Evolutionary conservation across 345 rosid genomes (phyloP).

Genomic region (Laguncularia racemosa): DNA sequence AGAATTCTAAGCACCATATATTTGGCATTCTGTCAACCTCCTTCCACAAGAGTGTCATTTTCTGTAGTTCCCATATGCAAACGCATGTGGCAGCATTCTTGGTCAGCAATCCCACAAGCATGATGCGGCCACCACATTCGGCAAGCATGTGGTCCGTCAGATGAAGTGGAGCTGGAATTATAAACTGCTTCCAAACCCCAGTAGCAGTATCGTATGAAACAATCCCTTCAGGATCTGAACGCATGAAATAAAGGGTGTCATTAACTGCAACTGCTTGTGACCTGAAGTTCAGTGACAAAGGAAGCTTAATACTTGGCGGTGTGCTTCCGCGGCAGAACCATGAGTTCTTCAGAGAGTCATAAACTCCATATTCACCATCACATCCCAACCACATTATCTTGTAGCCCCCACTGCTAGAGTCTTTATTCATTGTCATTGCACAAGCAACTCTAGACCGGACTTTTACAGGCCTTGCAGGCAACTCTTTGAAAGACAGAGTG

Average conservation of each 20-base stretch:
- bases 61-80: conserved; percentile 99
- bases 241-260: conserved; percentile 73
- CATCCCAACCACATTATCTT: conserved; percentile 88
- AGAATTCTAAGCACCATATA: conserved; percentile 98
- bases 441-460: conserved; percentile 93
- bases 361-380: conserved; percentile 91
- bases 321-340: conserved; percentile 82
- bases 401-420: conserved; percentile 50
- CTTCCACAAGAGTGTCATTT: conserved; percentile 99
- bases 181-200: conserved; percentile 71
- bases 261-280: conserved; percentile 78
- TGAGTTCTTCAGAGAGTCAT: conserved; percentile 58
- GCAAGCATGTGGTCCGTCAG: conserved; percentile 88
- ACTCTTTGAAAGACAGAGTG: conserved; percentile 67
- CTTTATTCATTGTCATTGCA: conserved; percentile 74
- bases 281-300: conserved; percentile 73
- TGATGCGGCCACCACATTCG: conserved; percentile 66
- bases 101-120: conserved; percentile 87
- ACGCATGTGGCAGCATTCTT: conserved; percentile 98
- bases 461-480: conserved; percentile 81
- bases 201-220: conserved; percentile 66
- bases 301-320: conserved; percentile 67
- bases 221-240: conserved; percentile 86
- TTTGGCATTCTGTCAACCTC: conserved; percentile 99
- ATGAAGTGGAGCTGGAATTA: conserved; percentile 71